Conservation (phyloP, 1,284 basidiomycete genomes). For the Ganoderma resinaceum region DNA sequence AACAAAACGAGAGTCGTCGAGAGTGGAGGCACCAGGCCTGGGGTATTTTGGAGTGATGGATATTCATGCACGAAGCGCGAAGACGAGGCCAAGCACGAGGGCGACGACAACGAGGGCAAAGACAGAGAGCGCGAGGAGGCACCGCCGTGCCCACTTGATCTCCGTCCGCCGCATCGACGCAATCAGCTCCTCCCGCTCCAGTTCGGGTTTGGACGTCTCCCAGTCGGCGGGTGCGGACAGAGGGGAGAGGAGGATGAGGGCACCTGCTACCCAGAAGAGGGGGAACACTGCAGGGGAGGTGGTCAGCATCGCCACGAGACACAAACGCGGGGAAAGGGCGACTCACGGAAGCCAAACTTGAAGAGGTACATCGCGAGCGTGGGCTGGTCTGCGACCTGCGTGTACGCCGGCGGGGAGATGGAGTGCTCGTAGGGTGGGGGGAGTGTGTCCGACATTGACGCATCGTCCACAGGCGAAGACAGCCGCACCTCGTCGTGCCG, state of each 20-base stretch:
- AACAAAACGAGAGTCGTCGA: not conserved
- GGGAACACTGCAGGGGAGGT: constrained; percentile 45
- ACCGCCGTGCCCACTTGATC: constrained; percentile 50
- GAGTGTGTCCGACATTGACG: constrained; percentile 16
- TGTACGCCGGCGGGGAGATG: constrained; percentile 36
- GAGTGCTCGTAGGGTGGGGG: constrained; percentile 38
- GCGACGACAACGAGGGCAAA: not conserved
- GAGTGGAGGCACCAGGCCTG: not conserved
- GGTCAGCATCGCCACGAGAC: not conserved
- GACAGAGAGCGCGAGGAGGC: constrained; percentile 34
- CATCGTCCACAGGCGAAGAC: constrained; percentile 16
- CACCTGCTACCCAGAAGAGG: constrained; percentile 50
- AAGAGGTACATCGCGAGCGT: constrained; percentile 45
- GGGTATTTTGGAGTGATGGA: not conserved
- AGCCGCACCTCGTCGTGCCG: constrained; percentile 35
- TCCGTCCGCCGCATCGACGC: constrained; percentile 45
- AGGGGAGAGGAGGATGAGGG: constrained; percentile 47
- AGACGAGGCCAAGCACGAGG: constrained; percentile 10
- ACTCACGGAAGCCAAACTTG: constrained; percentile 43
- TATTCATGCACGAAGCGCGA: constrained; percentile 11
- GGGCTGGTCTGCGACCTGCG: constrained; percentile 36
- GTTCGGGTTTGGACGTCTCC: constrained; percentile 45
- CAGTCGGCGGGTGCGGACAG: constrained; percentile 47
- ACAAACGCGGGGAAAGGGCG: no score
- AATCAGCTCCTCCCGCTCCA: constrained; percentile 45